A percentile compares a stretch with the other conserved stretches of the same genome.
Evolutionary conservation across 352 stramenopile species (phyloP).

Genomic region (Globisporangium megalacanthum): DNA sequence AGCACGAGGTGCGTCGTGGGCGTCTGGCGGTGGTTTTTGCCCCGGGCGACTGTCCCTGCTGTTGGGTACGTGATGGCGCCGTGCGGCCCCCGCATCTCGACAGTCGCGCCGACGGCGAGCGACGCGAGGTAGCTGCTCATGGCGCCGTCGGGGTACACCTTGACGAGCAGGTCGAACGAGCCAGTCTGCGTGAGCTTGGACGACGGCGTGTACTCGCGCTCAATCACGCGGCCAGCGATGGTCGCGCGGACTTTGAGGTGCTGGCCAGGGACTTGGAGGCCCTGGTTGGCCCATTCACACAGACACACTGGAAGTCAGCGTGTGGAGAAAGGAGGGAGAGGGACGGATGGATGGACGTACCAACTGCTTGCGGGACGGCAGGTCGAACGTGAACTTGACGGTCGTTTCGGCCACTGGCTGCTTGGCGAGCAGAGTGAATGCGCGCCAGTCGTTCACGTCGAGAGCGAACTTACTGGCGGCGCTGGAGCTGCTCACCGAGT

Average conservation of each 20-base stretch:
- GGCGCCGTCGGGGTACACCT: slow-evolving; percentile 68
- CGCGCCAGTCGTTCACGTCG: slow-evolving; percentile 58
- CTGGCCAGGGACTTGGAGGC: slow-evolving; percentile 64
- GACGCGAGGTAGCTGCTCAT: slow-evolving; percentile 70
- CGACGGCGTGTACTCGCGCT: slow-evolving; percentile 72
- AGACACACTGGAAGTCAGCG: neutral
- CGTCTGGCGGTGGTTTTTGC: slow-evolving; percentile 26
- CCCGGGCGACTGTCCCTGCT: slow-evolving; percentile 39
- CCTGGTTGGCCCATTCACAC: slow-evolving; percentile 17
- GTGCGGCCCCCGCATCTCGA: slow-evolving; percentile 76
- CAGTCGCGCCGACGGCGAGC: slow-evolving; percentile 38
- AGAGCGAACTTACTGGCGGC: slow-evolving; percentile 40
- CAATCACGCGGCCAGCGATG: slow-evolving; percentile 71
- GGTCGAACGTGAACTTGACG: slow-evolving; percentile 74
- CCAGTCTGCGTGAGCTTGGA: slow-evolving; percentile 62
- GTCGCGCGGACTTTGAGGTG: slow-evolving; percentile 75
- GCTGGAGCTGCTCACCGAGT: slow-evolving; percentile 23
- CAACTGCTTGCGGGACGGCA: slow-evolving; percentile 55
- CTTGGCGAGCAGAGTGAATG: slow-evolving; percentile 56
- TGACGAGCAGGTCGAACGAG: slow-evolving; percentile 71
- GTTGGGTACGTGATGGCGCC: slow-evolving; percentile 56
- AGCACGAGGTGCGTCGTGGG: slow-evolving; percentile 63
- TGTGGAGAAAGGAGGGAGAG: neutral
- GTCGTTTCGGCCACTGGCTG: slow-evolving; percentile 48
- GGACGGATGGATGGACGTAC: slow-evolving; percentile 11